Conservation (phyloP, 441 rosid genomes). For the Eutrema salsugineum region DNA sequence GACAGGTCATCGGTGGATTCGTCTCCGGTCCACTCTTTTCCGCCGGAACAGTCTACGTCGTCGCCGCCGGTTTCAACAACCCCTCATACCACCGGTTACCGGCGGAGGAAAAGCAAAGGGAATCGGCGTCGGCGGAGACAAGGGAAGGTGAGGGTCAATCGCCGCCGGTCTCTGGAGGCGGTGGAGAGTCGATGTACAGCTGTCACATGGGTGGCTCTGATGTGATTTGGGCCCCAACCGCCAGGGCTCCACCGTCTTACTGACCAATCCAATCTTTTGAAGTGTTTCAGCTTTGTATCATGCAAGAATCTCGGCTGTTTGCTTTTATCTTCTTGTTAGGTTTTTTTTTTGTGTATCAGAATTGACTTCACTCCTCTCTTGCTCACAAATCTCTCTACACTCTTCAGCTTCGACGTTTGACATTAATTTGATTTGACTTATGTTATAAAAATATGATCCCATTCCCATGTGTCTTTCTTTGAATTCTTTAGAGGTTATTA, state of each 20-base stretch:
- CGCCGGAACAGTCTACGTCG: constrained; percentile 60
- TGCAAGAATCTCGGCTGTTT: background rate
- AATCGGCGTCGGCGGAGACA: constrained; percentile 39
- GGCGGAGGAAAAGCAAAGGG: constrained; percentile 42
- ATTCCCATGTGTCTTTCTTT: background rate
- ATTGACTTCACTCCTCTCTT: background rate
- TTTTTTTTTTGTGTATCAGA: background rate
- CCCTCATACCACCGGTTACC: constrained; percentile 63
- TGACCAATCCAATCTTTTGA: background rate
- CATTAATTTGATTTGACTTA: background rate
- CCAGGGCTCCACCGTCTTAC: background rate
- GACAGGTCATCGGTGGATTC: constrained; percentile 80
- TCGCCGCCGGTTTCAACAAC: constrained; percentile 66
- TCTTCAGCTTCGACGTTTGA: background rate
- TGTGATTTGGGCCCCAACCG: background rate
- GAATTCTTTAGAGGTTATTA: background rate
- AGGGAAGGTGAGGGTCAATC: constrained; percentile 44
- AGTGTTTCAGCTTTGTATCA: background rate
- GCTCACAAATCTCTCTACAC: background rate
- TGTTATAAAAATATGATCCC: background rate
- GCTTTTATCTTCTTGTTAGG: background rate
- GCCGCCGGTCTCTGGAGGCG: constrained; percentile 55
- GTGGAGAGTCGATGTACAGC: constrained; percentile 32
- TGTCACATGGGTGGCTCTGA: constrained; percentile 25
- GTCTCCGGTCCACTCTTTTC: constrained; percentile 68